Evolutionary conservation across 2,329 filamentous ascomycete genomes (phyloP), one percentile per base, ranked within the genome.

Genomic region (Anisogramma anomala): DNA sequence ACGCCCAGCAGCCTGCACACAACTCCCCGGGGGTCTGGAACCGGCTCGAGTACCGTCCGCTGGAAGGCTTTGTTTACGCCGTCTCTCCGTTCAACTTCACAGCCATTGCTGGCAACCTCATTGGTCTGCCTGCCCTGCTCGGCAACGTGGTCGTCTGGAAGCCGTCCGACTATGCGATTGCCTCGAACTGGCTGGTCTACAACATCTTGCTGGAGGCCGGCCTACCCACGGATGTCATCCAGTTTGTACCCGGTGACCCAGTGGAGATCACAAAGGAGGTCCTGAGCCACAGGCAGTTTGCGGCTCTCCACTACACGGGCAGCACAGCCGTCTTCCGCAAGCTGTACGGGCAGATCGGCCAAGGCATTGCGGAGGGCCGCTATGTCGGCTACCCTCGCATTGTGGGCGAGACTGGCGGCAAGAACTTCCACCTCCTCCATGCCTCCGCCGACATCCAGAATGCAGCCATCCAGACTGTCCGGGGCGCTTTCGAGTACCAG

Each of bases 91-190:
- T 95, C 74, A 96, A 96, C 69, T 96, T 96, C 66, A 95, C 88
- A 17, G 88, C 88, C 48, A 94, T 96, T 53, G 87, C 79, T 9
- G 89, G 82, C 42, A 95, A 94, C 64, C 70, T 96, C 31, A 77
- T 83, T 13, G 82, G 77, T 35, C 81, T 84, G 1, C 87, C 89
- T 11, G 87, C 86, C 1, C 67, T 95, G 41, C 79, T 95, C 69
- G 88, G 88, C 44, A 96, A 96, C 61, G 89, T 95, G 2, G 86
- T 94, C 4, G 66, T 96, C 34, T 96, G 88, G 88, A 96, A 96
- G 71, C 88, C 88, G n/a, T 91, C 84, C 11, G 85, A 89, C 52
- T 81, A 71, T 13, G 84, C 88, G 27, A 83, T 95, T 48, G 82
- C 82, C n/a, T 87, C 84, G 48, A 94, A 88, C 68, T 93, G 83